Base-by-base conservation (phyloP, 1,139 yeast genomes). In the Pichia sp. region DNA sequence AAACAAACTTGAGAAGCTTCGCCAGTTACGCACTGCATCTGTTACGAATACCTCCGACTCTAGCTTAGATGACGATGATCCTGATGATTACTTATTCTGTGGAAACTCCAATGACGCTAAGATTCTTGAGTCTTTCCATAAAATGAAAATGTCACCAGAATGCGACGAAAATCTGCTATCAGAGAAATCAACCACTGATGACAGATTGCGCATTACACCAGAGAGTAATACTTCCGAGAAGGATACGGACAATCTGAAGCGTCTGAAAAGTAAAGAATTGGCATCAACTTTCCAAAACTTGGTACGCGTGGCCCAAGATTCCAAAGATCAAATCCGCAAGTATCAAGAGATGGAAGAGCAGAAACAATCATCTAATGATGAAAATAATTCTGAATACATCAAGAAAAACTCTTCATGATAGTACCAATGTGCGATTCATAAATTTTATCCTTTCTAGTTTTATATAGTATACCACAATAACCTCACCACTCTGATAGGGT, bases 231-330 rank as follows among this genome's bases (percentile, higher is more conserved):
- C 6, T 18, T 18, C 17, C 4, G 13, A 12, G 21, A 25, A 15
- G 16, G 18, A 25, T 3, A 18, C 27, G 10, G 27, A n/a, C n/a
- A n/a, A n/a, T n/a, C 27, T 11, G 27, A 16, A 25, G 16, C 14
- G 18, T 20, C n/a, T 41, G 29, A 50, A 53, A 24, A 49, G 52
- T 33, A 48, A 48, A 26, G 50, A 53, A n/a, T 30, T 54, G n/a
- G 47, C 55, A 3, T 41, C 52, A 1, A 46, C 59, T 6, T 55
- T 55, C 42, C 59, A 55, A 23, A 48, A 51, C 30, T 29, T 55
- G 23, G 60, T 55, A 16, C 50, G 47, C 29, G 47, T 48, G 11
- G 60, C 60, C 6, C 56, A 48, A 37, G 57, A 48, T 15, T 52
- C 53, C 27, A 54, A 54, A 33, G 51, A 51, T 3, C 53, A 54